Conservation (phyloP, 2,329 filamentous ascomycete genomes). For the Colletotrichum sojae region DNA sequence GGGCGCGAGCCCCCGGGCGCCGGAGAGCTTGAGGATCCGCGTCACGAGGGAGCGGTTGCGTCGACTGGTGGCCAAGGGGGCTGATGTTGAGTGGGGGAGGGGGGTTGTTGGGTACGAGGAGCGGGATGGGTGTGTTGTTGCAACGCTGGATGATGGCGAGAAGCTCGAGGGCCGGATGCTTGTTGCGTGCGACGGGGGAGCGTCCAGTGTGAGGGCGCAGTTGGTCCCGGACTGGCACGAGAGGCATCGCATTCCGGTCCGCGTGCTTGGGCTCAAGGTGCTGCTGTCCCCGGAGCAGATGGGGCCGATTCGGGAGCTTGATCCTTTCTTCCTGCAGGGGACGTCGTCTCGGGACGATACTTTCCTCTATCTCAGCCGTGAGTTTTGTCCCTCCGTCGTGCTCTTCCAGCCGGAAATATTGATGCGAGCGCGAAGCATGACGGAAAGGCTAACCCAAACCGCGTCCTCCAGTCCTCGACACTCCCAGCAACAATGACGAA, state of each 20-base stretch:
- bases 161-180: conserved; percentile 58
- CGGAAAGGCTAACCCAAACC: conserved; percentile 11
- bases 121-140: conserved; percentile 51
- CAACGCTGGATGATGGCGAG: conserved; percentile 62
- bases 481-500: conserved; percentile 57
- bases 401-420: background rate
- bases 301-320: conserved; percentile 59
- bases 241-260: conserved; percentile 61
- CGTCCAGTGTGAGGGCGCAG: conserved; percentile 57
- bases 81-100: conserved; percentile 57
- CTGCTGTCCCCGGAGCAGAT: conserved; percentile 58
- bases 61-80: conserved; percentile 58
- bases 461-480: conserved; percentile 59
- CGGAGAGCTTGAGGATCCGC: conserved; percentile 61
- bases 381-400: conserved; percentile 39
- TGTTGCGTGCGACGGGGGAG: conserved; percentile 66
- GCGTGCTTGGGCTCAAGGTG: conserved; percentile 62
- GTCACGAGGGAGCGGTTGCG: conserved; percentile 63
- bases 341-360: conserved; percentile 64
- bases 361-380: conserved; percentile 68
- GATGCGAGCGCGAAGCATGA: background rate
- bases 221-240: conserved; percentile 52
- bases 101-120: conserved; percentile 49
- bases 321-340: conserved; percentile 70
- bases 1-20: conserved; percentile 58